phyloP scores from a whole-genome alignment of 345 rosid genomes.

The Geranium brycei region DNA sequence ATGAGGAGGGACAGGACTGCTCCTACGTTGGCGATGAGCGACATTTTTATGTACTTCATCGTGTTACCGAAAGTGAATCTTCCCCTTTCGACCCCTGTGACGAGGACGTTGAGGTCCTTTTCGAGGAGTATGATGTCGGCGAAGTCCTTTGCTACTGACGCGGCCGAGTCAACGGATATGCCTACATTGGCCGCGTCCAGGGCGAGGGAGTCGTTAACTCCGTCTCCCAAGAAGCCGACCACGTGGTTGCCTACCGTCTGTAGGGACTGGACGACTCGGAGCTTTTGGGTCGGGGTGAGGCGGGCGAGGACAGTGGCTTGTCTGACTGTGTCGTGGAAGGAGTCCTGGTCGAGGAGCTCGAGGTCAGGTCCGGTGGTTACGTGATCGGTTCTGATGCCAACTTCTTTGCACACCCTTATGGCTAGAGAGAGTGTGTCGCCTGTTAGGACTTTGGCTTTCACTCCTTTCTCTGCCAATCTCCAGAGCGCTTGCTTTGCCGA shows the following conservation, averaged over 20 bases:
- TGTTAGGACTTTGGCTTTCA: constrained; percentile 54
- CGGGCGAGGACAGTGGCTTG: constrained; percentile 50
- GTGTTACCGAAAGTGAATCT: constrained; percentile 55
- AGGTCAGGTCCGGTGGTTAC: constrained; percentile 65
- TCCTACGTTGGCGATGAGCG: constrained; percentile 54
- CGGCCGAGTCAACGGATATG: constrained; percentile 57
- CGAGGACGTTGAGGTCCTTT: constrained; percentile 59
- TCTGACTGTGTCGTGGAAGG: constrained; percentile 48
- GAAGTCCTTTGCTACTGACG: constrained; percentile 53
- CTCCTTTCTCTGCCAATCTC: constrained; percentile 61
- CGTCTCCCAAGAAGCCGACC: constrained; percentile 62
- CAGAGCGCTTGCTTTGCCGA: constrained; percentile 65
- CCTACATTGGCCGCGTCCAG: constrained; percentile 55
- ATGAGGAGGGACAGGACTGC: constrained; percentile 40
- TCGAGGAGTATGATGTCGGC: constrained; percentile 59
- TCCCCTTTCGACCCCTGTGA: constrained; percentile 55
- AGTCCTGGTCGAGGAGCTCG: constrained; percentile 41
- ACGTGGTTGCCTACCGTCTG: constrained; percentile 42
- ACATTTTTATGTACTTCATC: constrained; percentile 60
- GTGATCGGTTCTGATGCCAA: constrained; percentile 48
- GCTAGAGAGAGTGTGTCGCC: constrained; percentile 55
- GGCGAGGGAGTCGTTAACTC: constrained; percentile 53
- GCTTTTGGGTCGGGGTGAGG: constrained; percentile 56
- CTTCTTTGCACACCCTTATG: constrained; percentile 50
- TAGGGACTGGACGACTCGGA: constrained; percentile 48